Conservation (phyloP, 768 basidiomycete genomes). For the Gloeostereum incarnatum region DNA sequence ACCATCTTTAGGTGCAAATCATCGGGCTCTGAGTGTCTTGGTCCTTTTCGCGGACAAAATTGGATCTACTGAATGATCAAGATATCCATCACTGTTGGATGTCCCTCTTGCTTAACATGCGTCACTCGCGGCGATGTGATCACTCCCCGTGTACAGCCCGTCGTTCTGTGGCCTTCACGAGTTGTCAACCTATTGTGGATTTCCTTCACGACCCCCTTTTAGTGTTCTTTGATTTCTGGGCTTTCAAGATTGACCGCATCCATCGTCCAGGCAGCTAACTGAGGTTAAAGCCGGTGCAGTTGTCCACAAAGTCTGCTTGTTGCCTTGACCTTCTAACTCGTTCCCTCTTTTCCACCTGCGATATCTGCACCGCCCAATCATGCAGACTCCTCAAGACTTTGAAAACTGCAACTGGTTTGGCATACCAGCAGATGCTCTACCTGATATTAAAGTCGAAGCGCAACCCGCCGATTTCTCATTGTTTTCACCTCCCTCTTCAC, state of each 20-base stretch:
- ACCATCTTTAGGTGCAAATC: too few relatives aligned
- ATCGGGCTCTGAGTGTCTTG: too few relatives aligned
- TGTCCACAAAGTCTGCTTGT: conserved; percentile 10
- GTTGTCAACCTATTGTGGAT: conserved; percentile 6
- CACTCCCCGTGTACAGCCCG: conserved; percentile 24
- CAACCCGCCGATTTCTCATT: conserved; percentile 25
- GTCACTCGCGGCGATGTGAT: conserved; percentile 11
- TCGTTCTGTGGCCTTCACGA: conserved; percentile 14
- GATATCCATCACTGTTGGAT: conserved; percentile 1
- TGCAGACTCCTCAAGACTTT: conserved; percentile 25
- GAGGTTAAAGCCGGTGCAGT: conserved; percentile 13
- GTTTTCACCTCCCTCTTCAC: conserved; percentile 19
- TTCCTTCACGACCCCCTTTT: conserved; percentile 9
- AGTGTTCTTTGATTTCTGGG: conserved; percentile 12
- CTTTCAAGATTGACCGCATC: conserved; percentile 12
- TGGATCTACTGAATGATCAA: too few relatives aligned
- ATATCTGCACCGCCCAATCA: conserved; percentile 38
- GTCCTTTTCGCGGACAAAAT: too few relatives aligned
- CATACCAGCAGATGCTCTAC: conserved; percentile 13
- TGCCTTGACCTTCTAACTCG: conserved; percentile 14
- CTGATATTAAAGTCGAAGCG: conserved; percentile 39
- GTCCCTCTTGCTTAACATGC: conserved; percentile 3
- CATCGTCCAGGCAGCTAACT: conserved; percentile 17
- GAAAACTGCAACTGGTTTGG: conserved; percentile 21
- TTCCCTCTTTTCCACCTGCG: conserved; percentile 10